These are phyloP conservation scores for Setaria italica DNA, from an alignment of 202 grass and related monocot genomes.

Conservation along the genomic window DNA sequence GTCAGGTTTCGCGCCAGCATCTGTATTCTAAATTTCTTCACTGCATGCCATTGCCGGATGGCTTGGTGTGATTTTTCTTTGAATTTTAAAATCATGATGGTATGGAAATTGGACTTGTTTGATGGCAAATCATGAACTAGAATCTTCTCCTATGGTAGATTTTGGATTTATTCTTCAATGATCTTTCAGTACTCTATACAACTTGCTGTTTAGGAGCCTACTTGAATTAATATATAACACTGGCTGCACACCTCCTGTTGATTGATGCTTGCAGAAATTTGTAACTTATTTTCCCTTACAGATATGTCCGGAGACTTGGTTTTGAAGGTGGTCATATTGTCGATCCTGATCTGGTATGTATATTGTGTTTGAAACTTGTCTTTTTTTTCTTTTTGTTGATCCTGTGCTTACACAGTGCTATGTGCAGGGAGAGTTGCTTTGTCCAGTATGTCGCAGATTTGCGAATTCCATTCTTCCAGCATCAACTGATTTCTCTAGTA, in stretches of 20 bases:
- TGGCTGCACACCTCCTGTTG: conserved; percentile 29
- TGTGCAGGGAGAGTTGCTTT: conserved; percentile 96
- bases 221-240: conserved; percentile 3
- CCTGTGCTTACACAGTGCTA: conserved; percentile 43
- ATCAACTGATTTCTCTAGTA: conserved; percentile 56
- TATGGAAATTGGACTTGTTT: neutral
- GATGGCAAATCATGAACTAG: neutral
- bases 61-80: neutral
- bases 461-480: conserved; percentile 96
- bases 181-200: neutral
- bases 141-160: neutral
- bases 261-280: conserved; percentile 37
- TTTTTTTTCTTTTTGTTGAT: conserved; percentile 31
- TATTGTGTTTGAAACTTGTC: conserved; percentile 38
- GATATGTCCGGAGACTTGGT: conserved; percentile 88
- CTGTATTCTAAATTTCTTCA: neutral
- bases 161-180: neutral
- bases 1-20: neutral
- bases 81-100: neutral
- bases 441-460: conserved; percentile 96
- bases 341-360: conserved; percentile 81
- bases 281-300: conserved; percentile 52
- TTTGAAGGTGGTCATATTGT: conserved; percentile 97
- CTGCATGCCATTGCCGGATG: neutral
- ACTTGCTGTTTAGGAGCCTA: conserved; percentile 16